A percentile compares a stretch with the other conserved stretches of the same genome.
These are phyloP conservation scores for Pseudogymnoascus sp. DNA, from an alignment of 2,329 filamentous ascomycete species.

Conservation along the genomic window DNA sequence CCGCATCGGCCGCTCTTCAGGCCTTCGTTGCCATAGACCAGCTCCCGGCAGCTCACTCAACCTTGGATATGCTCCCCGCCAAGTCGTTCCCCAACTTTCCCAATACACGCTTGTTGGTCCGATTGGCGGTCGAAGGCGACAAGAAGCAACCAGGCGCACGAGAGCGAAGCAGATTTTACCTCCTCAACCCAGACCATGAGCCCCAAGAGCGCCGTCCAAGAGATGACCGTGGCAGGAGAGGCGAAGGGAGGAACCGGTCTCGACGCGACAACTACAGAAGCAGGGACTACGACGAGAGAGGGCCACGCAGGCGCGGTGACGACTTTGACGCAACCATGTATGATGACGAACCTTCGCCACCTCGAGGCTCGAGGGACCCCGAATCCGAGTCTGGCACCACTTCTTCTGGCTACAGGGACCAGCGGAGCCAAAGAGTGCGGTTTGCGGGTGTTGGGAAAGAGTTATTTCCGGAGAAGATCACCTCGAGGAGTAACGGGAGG, in stretches of 20 bases:
- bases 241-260: constrained; percentile 25
- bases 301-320: constrained; percentile 29
- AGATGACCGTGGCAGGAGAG: constrained; percentile 38
- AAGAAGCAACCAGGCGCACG: constrained; percentile 73
- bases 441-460: constrained; percentile 39
- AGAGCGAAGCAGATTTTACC: constrained; percentile 79
- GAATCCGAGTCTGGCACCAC: constrained; percentile 14
- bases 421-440: constrained; percentile 16
- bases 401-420: constrained; percentile 25
- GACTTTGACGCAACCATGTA: constrained; percentile 74
- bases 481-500: constrained; percentile 23
- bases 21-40: constrained; percentile 43
- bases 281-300: constrained; percentile 41
- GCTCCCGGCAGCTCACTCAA: constrained; percentile 36
- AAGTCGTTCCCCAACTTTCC: constrained; percentile 62
- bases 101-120: constrained; percentile 60
- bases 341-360: constrained; percentile 44
- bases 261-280: constrained; percentile 51
- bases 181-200: constrained; percentile 83
- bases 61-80: constrained; percentile 56
- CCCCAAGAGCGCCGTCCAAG: constrained; percentile 62
- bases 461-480: constrained; percentile 46
- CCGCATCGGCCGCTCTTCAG: constrained; percentile 46
- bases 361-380: constrained; percentile 24
- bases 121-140: constrained; percentile 67